Base-by-base conservation (phyloP, 306 rosid species). In the Quercus berberidifolia region DNA sequence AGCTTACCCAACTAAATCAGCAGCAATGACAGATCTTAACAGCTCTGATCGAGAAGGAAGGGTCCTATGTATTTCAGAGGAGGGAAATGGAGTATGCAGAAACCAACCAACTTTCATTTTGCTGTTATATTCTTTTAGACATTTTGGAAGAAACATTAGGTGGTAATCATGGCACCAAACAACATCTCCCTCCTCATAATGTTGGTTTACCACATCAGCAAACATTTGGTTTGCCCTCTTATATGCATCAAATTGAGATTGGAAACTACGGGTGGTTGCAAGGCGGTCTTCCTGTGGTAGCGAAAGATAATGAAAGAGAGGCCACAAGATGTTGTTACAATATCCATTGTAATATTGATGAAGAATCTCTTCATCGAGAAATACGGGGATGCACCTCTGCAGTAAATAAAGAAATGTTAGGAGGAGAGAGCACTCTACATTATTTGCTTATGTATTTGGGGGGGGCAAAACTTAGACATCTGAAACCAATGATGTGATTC, bases 21-120 rank as follows among this genome's bases (percentile, higher is more conserved):
- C 99, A 35, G 92, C 91, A 80, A 95, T 97, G 78, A 95, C 99
- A 43, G 99, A 91, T 85, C 92, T 90, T 87, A 95, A 71, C 15
- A 95, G 86, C 81, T 95, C 97, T 67, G 97, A 79, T 71, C 97
- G 89, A 49, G 97, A 95, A 35, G 99, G 97, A 54, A 94, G 82
- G 56, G 95, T 92, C 86, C 97, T 90, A 84, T 94, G 97, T 73
- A 94, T 92, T 85, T 94, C 99, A 35, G 99, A 94, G 82, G 99
- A 95, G 87, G 99, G 99, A 81, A 95, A 95, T n/a, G 99, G 99
- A 25, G 97, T 95, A 77, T 95, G 97, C 80, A 95, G 97, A 89
- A 95, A 95, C 97, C 99, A 95, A 38, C 99, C 99, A 76, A 92
- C 97, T 90, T 95, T 95, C 97, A 92, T 95, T 70, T 84, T 73